Conservation (phyloP, 176 grass and related monocot genomes). For the Saccharum officinarum region DNA sequence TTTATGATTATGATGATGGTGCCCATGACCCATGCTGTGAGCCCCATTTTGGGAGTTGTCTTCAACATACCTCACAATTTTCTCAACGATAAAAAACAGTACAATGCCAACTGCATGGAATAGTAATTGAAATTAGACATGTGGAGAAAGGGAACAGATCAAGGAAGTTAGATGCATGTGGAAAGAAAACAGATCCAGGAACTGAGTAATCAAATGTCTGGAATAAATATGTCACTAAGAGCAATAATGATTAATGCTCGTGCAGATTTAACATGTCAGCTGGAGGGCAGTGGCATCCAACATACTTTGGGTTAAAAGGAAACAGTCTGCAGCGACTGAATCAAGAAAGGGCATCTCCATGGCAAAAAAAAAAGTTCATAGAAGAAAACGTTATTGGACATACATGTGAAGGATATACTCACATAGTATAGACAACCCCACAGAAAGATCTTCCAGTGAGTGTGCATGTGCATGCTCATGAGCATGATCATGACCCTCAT, state of each 20-base stretch:
- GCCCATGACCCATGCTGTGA: conserved; percentile 54
- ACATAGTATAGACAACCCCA: conserved; percentile 91
- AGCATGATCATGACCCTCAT: conserved; percentile 61
- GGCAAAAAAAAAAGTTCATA: background rate
- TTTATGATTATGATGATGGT: conserved; percentile 81
- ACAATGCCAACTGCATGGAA: conserved; percentile 89
- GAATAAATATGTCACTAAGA: background rate
- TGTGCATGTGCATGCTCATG: conserved; percentile 85
- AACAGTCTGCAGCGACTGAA: background rate
- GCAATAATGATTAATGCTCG: background rate
- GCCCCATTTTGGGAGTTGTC: conserved; percentile 56
- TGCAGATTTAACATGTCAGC: background rate
- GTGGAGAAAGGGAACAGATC: background rate
- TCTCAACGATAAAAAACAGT: conserved; percentile 94
- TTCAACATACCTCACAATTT: conserved; percentile 96
- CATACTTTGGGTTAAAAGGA: background rate
- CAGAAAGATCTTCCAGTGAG: conserved; percentile 94
- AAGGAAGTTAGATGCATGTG: background rate
- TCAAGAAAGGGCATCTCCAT: background rate
- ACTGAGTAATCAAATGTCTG: background rate
- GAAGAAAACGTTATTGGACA: background rate
- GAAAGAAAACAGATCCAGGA: background rate
- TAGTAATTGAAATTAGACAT: background rate
- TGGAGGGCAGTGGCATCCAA: background rate
- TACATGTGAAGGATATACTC: conserved; percentile 44